Conservation (phyloP, 106 monocot genomes). For the Apostasia ramifera region DNA sequence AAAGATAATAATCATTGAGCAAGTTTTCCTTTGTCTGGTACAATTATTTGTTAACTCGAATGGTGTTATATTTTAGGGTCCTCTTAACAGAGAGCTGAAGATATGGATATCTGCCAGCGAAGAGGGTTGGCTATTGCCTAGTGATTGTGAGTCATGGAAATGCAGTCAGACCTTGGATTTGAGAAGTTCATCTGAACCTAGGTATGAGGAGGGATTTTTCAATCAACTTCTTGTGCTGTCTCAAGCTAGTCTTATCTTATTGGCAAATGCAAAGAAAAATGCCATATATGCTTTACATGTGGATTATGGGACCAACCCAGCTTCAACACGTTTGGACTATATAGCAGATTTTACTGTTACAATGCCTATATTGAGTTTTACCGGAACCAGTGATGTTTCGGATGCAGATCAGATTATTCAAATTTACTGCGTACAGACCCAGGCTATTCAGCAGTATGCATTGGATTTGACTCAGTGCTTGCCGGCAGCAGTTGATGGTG, state of each 20-base stretch:
- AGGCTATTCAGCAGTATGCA: constrained; percentile 98
- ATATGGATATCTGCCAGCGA: constrained; percentile 74
- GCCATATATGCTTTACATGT: constrained; percentile 96
- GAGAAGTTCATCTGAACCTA: constrained; percentile 62
- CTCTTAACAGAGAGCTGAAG: constrained; percentile 89
- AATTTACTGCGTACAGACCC: constrained; percentile 95
- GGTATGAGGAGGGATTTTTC: constrained; percentile 82
- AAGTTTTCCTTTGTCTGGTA: not conserved
- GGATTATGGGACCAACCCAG: constrained; percentile 70
- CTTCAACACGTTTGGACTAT: constrained; percentile 83
- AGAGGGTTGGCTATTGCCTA: constrained; percentile 88
- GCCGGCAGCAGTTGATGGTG: constrained; percentile 41
- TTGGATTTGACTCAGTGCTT: constrained; percentile 83
- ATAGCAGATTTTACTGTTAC: constrained; percentile 94
- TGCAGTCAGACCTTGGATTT: constrained; percentile 90
- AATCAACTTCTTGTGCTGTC: constrained; percentile 90
- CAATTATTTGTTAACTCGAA: not conserved
- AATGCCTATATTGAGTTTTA: constrained; percentile 98
- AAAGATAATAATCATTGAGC: not conserved
- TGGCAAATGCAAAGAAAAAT: constrained; percentile 98
- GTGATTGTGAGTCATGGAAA: constrained; percentile 84
- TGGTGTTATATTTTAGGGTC: constrained; percentile 40
- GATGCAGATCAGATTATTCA: constrained; percentile 83
- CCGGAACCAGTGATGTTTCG: constrained; percentile 61
- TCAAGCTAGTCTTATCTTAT: constrained; percentile 65